Percentiles rank a stretch among this genome's conserved stretches.
These are phyloP conservation scores for Coemansia sp. DNA, from an alignment of 192 early-diverging fungal genomes.

Conservation along the genomic window DNA sequence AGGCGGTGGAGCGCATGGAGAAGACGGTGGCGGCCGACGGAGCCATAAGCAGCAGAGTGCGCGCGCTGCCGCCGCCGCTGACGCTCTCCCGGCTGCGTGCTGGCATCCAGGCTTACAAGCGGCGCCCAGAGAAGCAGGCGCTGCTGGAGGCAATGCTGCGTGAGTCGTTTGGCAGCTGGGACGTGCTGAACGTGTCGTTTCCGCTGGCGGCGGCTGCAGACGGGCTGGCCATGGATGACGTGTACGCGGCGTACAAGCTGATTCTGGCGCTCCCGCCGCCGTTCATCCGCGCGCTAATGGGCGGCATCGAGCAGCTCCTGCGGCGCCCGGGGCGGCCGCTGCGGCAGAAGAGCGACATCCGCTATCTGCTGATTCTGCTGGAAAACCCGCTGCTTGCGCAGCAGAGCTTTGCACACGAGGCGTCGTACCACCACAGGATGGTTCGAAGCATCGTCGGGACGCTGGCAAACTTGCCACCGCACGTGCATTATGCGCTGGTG, in stretches of 20 bases:
- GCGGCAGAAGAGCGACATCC: slow-evolving; percentile 62
- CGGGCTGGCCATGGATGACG: slow-evolving; percentile 62
- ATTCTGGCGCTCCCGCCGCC: slow-evolving; percentile 64
- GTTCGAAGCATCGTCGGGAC: slow-evolving; percentile 79
- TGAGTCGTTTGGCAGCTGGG: slow-evolving; percentile 63
- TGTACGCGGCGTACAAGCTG: slow-evolving; percentile 65
- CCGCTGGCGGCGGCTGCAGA: slow-evolving; percentile 58
- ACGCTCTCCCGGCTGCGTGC: slow-evolving; percentile 51
- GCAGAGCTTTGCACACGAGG: slow-evolving; percentile 75
- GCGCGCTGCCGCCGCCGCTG: slow-evolving; percentile 39
- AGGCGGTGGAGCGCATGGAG: slow-evolving; percentile 23
- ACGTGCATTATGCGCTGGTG: slow-evolving; percentile 85
- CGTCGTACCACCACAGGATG: slow-evolving; percentile 84
- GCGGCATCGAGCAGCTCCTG: slow-evolving; percentile 68
- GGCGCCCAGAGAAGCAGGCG: slow-evolving; percentile 41
- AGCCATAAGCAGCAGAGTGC: slow-evolving; percentile 3
- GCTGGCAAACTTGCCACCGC: slow-evolving; percentile 78
- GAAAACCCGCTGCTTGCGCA: slow-evolving; percentile 82
- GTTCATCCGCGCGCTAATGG: slow-evolving; percentile 77
- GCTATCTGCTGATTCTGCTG: slow-evolving; percentile 82
- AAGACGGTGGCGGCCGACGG: slow-evolving; percentile 16
- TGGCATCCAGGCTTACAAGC: slow-evolving; percentile 39
- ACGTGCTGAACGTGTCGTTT: slow-evolving; percentile 67
- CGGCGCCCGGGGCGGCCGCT: slow-evolving; percentile 62
- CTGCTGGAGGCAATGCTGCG: slow-evolving; percentile 54